Base-by-base conservation (phyloP, 495 filamentous ascomycete species). In the Sphaerosporella brunnea region DNA sequence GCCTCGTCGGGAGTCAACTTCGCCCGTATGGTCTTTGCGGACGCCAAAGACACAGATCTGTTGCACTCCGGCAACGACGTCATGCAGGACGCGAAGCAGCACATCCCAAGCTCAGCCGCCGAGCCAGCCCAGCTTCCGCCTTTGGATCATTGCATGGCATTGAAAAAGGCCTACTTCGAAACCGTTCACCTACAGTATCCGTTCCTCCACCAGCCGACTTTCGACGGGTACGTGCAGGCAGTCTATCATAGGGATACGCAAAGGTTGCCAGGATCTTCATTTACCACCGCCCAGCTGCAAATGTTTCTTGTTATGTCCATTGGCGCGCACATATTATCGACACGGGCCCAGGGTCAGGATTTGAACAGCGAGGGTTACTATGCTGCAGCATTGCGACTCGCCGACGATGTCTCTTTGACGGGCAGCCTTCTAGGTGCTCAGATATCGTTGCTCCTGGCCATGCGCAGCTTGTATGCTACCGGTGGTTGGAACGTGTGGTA, bases 261-360 rank as follows among this genome's bases (percentile, higher is more conserved):
- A 36, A 46, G 49, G 10, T 50, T 61, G 16, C 57, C 21, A 25
- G 53, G 51, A 16, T 61, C 41, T 24, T 51, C 48, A 10, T 2
- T 57, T 9, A 20, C 58, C 21, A 47, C 50, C 4, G 58, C 58
- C 24, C 55, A 54, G 37, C 61, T 61, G 19, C 58, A 61, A 23
- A 51, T 61, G 11, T 61, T 61, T 25, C 36, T 61, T 7, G 58
- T 61, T 4, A 30, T 61, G 8, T 60, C 58, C 1, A 60, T 61
- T 26, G 49, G 58, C 18, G 51, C 58, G 20, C 47, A 48, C 45
- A 54, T 61, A 8, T 32, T 57, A 13, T 61, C 53, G 8, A 48
- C 35, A 34, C 53, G 53, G 9, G 19, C 15, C 20, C n/a, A n/a
- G n/a, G 26, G 23, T 15, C 34, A 32, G 35, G 52, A 41, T 18